Percentiles rank a stretch among this genome's conserved stretches.
Evolutionary conservation across 192 early-diverging fungal species (phyloP).

Genomic region (Mortierella claussenii): DNA sequence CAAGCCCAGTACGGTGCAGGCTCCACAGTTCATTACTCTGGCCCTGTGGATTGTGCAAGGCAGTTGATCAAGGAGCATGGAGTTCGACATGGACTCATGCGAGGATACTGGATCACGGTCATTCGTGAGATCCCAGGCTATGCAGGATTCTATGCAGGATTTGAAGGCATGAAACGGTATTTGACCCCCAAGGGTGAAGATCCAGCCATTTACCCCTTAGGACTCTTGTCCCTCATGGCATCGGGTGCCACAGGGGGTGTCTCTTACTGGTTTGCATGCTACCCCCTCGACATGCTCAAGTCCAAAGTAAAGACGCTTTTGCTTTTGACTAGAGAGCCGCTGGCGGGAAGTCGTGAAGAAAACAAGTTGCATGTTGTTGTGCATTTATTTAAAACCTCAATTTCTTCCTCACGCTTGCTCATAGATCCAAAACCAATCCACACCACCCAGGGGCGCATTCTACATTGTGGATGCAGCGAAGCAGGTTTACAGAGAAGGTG

Average conservation of each 20-base stretch:
- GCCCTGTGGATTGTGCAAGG: constrained; percentile 74
- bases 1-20: constrained; percentile 85
- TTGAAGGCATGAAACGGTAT: constrained; percentile 81
- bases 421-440: constrained; percentile 69
- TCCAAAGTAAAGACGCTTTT: constrained; percentile 67
- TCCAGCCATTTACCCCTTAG: constrained; percentile 62
- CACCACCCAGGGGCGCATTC: constrained; percentile 67
- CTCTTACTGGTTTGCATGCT: constrained; percentile 84
- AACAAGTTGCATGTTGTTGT: background rate
- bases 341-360: background rate
- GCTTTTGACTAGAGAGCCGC: too few species aligned
- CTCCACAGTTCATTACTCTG: constrained; percentile 54
- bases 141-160: constrained; percentile 88
- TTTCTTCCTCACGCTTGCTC: background rate
- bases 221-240: constrained; percentile 67
- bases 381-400: background rate
- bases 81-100: constrained; percentile 74
- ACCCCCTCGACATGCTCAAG: constrained; percentile 90
- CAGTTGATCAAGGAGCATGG: constrained; percentile 77
- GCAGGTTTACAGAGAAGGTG: constrained; percentile 65
- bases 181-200: constrained; percentile 59
- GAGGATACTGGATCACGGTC: constrained; percentile 86
- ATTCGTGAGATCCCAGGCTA: constrained; percentile 84
- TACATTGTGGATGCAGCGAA: constrained; percentile 67
- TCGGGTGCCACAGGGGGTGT: constrained; percentile 86